These are phyloP conservation scores for Citrus australasica DNA, from an alignment of 345 rosid species.

Conservation along the genomic window DNA sequence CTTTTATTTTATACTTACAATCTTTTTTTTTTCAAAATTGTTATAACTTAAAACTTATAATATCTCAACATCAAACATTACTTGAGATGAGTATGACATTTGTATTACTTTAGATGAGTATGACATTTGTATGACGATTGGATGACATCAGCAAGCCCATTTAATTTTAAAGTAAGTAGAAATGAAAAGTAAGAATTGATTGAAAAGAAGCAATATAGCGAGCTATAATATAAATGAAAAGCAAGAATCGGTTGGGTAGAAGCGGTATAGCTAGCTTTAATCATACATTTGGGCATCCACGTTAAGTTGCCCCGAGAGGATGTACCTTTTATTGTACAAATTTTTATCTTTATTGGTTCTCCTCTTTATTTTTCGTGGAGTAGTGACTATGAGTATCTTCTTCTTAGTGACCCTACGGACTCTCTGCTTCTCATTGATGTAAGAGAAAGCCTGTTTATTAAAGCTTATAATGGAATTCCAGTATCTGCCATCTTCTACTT, in stretches of 20 bases:
- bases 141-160: not conserved
- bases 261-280: not conserved
- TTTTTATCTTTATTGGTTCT: not conserved
- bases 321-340: not conserved
- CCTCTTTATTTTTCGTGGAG: not conserved
- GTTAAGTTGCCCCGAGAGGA: not conserved
- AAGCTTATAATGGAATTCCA: conserved; percentile 6
- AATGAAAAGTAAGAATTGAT: not conserved
- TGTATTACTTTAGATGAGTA: not conserved
- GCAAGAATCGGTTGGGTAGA: not conserved
- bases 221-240: not conserved
- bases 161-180: not conserved
- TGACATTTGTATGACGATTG: not conserved
- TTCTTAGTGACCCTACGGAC: conserved; percentile 7
- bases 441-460: conserved; percentile 26
- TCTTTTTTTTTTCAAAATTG: no score
- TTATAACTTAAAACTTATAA: no score
- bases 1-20: no score
- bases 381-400: conserved; percentile 1
- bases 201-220: not conserved
- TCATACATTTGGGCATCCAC: not conserved
- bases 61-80: no score
- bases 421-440: conserved; percentile 24
- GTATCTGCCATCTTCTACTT: not conserved
- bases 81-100: not conserved